Evolutionary conservation across 768 basidiomycete species (phyloP), one percentile per base, ranked within the genome.

Genomic region (Mrakia frigida): DNA sequence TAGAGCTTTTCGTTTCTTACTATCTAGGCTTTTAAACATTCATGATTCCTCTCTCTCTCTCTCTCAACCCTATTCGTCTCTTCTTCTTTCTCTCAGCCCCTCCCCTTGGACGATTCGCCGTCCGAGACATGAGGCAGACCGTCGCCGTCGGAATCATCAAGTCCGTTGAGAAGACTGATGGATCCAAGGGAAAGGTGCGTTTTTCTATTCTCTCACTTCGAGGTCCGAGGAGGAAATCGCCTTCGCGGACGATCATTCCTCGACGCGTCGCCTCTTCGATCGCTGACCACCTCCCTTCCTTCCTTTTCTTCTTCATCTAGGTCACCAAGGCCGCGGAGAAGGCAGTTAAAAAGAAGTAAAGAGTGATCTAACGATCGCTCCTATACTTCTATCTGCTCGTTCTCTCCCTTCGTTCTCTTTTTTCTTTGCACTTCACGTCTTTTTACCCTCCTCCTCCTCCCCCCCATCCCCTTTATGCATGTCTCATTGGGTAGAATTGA

Each of bases 61-160:
- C n/a, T n/a, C n/a, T n/a, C n/a, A n/a, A n/a, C n/a, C n/a, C n/a
- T n/a, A n/a, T n/a, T n/a, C n/a, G n/a, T n/a, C n/a, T 50, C 46
- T 14, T 14, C 18, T 21, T 18, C 46, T 21, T 18, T 3, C 46
- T 50, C 18, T 18, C 46, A 56, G 56, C n/a, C 87, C 96, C 97
- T 81, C 97, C 97, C 86, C 91, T 99, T 80, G 96, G 97, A 88
- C 95, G 96, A 80, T 84, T 83, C 78, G 81, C 81, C 77, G 80
- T 75, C 74, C 67, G 74, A 69, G 74, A 75, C 88, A 97, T 98
- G 95, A 91, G 95, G 85, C 95, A 98, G 87, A 97, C 96, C 79
- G 96, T 99, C 79, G 94, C 94, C 80, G 94, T 97, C 82, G 94
- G 94, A 86, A 92, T 98, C 87, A 97, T 98, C 89, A 98, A 98